Evolutionary conservation across 2,329 filamentous ascomycete genomes (phyloP), one percentile per base, ranked within the genome.

Genomic region (Ilyonectria robusta): DNA sequence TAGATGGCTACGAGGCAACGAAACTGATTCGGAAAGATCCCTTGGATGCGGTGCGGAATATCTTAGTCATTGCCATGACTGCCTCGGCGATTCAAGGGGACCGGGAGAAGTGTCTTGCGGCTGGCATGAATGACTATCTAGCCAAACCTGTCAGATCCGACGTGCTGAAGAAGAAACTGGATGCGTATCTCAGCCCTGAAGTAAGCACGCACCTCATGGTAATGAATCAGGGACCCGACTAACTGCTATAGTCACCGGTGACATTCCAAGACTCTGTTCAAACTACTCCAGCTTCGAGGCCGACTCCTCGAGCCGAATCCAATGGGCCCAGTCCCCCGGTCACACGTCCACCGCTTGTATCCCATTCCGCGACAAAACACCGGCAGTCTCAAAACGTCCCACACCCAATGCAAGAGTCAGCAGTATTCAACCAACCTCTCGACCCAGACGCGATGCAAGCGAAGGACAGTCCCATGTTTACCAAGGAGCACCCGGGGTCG

Each of bases 61-160:
- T 97, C 1, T 85, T 98, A n/a, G 93, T 98, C 55, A 98, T 98
- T 74, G 95, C 95, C 61, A 98, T 98, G 95, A 98, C 95, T 1
- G 95, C 95, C 1, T 95, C 92, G 29, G 95, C 95, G 3, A 98
- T 98, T 68, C 93, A 96, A 78, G 95, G 95, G 19, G 95, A 98
- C 78, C 88, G 95, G 54, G 95, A 98, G 79, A 98, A 97, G 82
- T 98, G 95, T 74, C 84, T 98, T n/a, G 94, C 94, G 56, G 94
- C 94, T 1, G 95, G 95, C 50, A 98, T 98, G 95, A 97, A 98
- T 80, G 96, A 98, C 76, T 98, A 98, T 76, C 88, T 98, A 1
- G 94, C 95, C 17, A 98, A 98, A 79, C 95, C 95, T 1, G 95
- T 98, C n/a, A 89, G 94, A 67, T 94, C 93, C 4, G 93, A 95